A percentile compares a stretch with the other conserved stretches of the same genome.
These are phyloP conservation scores for Serendipita vermifera DNA, from an alignment of 768 basidiomycete species.

Conservation along the genomic window DNA sequence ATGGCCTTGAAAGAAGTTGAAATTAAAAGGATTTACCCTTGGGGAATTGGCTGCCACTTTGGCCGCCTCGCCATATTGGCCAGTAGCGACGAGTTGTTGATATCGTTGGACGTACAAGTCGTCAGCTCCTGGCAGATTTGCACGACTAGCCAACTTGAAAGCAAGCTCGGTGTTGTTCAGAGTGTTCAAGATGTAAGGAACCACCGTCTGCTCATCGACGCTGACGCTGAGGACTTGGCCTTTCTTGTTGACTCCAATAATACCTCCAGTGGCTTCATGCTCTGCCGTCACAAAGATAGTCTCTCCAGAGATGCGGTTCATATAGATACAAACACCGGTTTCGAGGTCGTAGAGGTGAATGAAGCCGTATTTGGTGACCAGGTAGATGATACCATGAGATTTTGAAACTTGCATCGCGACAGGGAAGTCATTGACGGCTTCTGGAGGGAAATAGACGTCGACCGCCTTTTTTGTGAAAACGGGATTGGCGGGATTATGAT, in stretches of 20 bases:
- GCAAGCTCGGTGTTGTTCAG: constrained; percentile 97
- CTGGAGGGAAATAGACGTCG: constrained; percentile 97
- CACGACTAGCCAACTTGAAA: constrained; percentile 93
- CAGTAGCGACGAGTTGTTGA: constrained; percentile 75
- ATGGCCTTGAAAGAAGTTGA: neutral
- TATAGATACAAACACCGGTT: constrained; percentile 93
- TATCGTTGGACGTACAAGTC: constrained; percentile 93
- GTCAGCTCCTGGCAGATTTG: constrained; percentile 92
- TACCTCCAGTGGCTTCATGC: constrained; percentile 85
- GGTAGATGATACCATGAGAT: constrained; percentile 91
- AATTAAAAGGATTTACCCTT: constrained; percentile 35
- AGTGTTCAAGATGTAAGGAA: constrained; percentile 86
- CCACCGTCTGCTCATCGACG: constrained; percentile 89
- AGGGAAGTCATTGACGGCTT: constrained; percentile 96
- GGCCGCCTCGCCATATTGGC: constrained; percentile 86
- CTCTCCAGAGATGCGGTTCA: constrained; percentile 99
- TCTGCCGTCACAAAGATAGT: constrained; percentile 99
- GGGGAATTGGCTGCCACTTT: constrained; percentile 98
- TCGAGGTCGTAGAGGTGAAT: constrained; percentile 99
- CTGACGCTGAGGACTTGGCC: constrained; percentile 95
- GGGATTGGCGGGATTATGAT: constrained; percentile 84
- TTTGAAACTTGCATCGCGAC: constrained; percentile 99
- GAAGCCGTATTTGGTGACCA: constrained; percentile 98
- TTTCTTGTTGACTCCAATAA: constrained; percentile 99
- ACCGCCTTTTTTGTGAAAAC: constrained; percentile 95